These are phyloP conservation scores for Penicillium vulpinum DNA, from an alignment of 2,329 filamentous ascomycete species.

Conservation along the genomic window DNA sequence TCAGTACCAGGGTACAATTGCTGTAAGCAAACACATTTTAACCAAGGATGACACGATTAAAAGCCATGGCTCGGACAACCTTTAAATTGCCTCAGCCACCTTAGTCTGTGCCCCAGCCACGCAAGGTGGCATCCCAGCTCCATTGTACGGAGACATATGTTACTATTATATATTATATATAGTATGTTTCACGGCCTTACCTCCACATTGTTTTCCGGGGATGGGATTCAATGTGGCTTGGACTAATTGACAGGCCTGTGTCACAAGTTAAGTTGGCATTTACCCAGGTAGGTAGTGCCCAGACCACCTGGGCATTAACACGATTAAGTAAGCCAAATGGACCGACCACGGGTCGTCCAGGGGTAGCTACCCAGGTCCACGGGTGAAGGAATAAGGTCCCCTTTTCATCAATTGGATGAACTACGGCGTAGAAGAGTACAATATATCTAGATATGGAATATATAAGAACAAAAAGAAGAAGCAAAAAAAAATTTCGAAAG, in stretches of 20 bases:
- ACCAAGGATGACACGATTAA: background rate
- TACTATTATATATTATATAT: no score
- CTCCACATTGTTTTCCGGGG: background rate
- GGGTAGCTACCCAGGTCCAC: no score
- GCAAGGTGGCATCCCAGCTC: background rate
- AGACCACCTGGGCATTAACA: background rate
- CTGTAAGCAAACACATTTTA: background rate
- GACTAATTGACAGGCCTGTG: background rate
- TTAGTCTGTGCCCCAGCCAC: background rate
- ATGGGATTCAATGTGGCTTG: background rate
- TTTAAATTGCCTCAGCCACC: background rate
- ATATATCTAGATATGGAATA: no score
- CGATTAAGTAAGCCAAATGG: background rate
- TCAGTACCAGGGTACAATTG: background rate
- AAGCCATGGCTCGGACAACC: background rate
- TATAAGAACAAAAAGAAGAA: no score
- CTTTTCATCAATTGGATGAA: background rate
- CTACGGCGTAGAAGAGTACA: background rate
- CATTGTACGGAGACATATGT: no score
- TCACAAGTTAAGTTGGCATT: background rate
- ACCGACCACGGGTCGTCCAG: no score
- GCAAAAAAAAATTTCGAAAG: background rate
- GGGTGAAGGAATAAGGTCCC: no score
- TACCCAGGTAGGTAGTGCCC: no score
- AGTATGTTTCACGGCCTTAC: background rate